Evolutionary conservation across 345 rosid species (phyloP), one percentile per base, ranked within the genome.

Genomic region (Zanthoxylum bungeanum): DNA sequence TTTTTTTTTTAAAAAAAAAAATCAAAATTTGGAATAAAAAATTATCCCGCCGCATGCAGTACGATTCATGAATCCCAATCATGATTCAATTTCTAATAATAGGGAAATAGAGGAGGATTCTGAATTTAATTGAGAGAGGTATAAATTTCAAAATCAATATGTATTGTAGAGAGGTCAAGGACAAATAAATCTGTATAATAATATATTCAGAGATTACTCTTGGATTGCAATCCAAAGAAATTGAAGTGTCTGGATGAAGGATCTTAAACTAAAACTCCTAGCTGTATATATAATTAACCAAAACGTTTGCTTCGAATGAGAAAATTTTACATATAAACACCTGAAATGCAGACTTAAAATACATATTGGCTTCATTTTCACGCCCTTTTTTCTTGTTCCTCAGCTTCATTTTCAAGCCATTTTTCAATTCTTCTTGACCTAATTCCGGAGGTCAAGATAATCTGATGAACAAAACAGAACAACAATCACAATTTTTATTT

Each of bases 401-500:
- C 69, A 1, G n/a, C 36, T 37, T 73, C 51, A 11, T n/a, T n/a
- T n/a, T 22, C 34, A 10, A 47, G 16, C 53, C 70, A 25, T 56
- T 60, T 64, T 64, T 57, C 4, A 34, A 49, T 49, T 68, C 58
- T 58, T 42, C n/a, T 70, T 57, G 52, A 19, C 39, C 56, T 34
- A 5, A 46, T 37, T 34, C 64, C 34, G 19, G 12, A 34, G 51
- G 55, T 39, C 52, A 60, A 10, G 73, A 68, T 22, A 10, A 73
- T 57, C 80, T 78, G 80, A 69, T 22, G 30, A 68, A 40, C 64
- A 24, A 39, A 37, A 34, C 19, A 14, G 49, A 40, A 17, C 60
- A 37, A 61, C 31, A 1, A 44, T 66, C 34, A 62, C 49, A 59
- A 56, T 31, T 8, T 37, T 65, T 55, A 64, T 34, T 58, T 28